These are phyloP conservation scores for Tetracentron sinense DNA, from an alignment of 164 flowering plant genomes.

Conservation along the genomic window DNA sequence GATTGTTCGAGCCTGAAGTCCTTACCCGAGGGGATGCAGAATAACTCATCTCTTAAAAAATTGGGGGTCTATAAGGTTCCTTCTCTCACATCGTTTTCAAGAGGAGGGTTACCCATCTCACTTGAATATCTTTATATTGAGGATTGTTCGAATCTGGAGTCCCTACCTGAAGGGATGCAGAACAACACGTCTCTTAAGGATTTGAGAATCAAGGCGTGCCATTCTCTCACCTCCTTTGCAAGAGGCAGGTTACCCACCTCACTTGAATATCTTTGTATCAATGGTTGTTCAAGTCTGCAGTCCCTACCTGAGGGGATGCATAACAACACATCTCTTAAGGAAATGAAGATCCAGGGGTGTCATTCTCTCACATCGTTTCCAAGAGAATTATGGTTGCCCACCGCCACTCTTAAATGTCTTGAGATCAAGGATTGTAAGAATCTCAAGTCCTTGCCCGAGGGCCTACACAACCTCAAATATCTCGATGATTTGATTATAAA, in stretches of 20 bases:
- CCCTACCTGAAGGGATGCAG: background rate
- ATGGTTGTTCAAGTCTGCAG: background rate
- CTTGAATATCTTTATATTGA: background rate
- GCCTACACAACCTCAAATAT: background rate
- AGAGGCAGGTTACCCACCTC: no score
- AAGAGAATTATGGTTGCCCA: background rate
- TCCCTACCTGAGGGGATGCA: background rate
- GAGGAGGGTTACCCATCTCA: background rate
- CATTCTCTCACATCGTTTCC: background rate
- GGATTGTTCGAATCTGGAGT: background rate
- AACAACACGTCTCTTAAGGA: no score
- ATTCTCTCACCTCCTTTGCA: no score
- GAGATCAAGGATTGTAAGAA: background rate
- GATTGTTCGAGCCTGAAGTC: no score
- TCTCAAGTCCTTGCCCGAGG: background rate
- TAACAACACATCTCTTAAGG: background rate
- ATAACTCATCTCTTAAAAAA: background rate
- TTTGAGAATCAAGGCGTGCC: no score
- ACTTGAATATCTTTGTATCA: background rate
- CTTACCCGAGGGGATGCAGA: background rate
- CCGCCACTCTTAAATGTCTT: background rate
- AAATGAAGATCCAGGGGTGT: background rate
- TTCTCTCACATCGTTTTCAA: background rate
- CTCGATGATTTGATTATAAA: constrained; percentile 13
- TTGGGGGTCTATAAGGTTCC: background rate